Base-by-base conservation (phyloP, 768 basidiomycete species). In the Roridomyces roridus region DNA sequence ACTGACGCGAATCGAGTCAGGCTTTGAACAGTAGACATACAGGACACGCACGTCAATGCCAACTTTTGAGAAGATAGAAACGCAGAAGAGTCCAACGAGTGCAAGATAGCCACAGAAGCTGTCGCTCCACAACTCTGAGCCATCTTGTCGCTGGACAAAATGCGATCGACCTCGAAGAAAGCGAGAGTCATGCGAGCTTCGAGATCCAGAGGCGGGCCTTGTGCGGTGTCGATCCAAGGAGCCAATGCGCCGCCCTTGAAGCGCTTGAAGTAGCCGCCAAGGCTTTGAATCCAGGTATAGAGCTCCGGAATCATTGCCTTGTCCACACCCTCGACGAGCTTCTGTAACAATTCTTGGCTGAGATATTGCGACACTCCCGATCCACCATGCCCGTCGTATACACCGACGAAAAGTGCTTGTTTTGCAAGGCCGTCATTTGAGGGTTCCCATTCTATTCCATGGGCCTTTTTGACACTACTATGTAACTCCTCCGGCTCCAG, bases 381-480 rank as follows among this genome's bases (percentile, higher is more conserved):
- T 9, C 95, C 95, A 7, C 95, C 95, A 67, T 97, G 95, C 8
- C 95, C 95, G 55, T 97, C 95, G 69, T 94, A 97, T 53, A 97
- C 88, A 26, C 94, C 95, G 34, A 94, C 85, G 64, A 92, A 94
- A 6, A 93, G 80, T 7, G 87, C 90, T 70, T 97, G 93, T 25
- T 84, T 75, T 1, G 91, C 80, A 20, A 92, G 74, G 6, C 80
- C 74, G 29, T 86, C 78, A 24, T 63, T 65, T 24, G 78, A 69
- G 1, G 90, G 86, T 59, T 91, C 81, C 95, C 95, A 96, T 48
- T 89, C 83, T 51, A 88, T 70, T 35, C 78, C 80, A 55, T 86
- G 80, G 24, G 74, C 71, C 60, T 85, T 85, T 66, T 88, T 85
- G 37, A 93, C 74, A 55, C 82, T 87, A 24, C 78, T 60, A 39